Evolutionary conservation across 371 early-diverging fungal genomes (phyloP).

Genomic region (Rhizopus sp.): DNA sequence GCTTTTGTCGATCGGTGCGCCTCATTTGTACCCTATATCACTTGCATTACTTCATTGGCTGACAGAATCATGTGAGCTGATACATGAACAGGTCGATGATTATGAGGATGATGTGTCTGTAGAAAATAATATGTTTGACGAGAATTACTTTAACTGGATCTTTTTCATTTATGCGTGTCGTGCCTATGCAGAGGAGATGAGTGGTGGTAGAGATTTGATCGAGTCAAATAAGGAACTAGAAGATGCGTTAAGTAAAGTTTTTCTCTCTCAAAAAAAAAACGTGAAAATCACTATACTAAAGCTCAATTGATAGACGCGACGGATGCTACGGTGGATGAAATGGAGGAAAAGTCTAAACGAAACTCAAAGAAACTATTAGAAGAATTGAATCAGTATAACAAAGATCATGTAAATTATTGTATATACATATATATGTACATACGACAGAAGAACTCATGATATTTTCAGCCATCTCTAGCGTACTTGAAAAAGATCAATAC

Average conservation of each 20-base stretch:
- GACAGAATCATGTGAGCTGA: neutral
- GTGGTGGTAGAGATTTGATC: conserved; percentile 1
- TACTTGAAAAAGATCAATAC: neutral
- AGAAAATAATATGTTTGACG: neutral
- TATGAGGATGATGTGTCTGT: neutral
- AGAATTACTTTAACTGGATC: neutral
- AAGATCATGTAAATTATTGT: too few species aligned
- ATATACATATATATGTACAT: too few species aligned
- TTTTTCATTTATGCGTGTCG: neutral
- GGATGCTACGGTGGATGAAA: too few species aligned
- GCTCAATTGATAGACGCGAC: too few species aligned
- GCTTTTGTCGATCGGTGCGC: conserved; percentile 11
- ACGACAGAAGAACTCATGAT: too few species aligned
- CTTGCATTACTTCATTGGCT: conserved; percentile 13
- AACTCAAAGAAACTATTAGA: too few species aligned
- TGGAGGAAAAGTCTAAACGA: too few species aligned
- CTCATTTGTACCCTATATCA: conserved; percentile 11
- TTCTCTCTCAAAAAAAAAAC: too few species aligned
- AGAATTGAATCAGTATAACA: too few species aligned
- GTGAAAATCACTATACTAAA: neutral
- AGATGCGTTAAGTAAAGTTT: neutral
- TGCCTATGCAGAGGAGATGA: neutral
- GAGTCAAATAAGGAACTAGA: neutral
- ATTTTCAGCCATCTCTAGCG: neutral
- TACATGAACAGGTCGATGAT: neutral